Evolutionary conservation across 768 basidiomycete species (phyloP), one percentile per base, ranked within the genome.

Genomic region (Tylopilus subfusipes): DNA sequence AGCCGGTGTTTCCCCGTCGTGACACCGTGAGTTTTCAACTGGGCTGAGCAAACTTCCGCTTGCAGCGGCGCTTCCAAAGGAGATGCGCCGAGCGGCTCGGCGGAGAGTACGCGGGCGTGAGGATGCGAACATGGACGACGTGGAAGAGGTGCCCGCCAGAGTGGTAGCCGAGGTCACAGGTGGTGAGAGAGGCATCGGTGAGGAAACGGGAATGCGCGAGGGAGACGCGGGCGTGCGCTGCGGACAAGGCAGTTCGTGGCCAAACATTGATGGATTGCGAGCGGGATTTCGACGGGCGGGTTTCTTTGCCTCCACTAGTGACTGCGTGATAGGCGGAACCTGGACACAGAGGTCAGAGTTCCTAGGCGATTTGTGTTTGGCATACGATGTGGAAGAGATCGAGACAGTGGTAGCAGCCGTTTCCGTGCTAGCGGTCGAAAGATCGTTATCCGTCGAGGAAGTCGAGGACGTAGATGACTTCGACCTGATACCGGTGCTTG

Each of bases 261-360:
- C 87, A 59, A 86, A 80, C 62, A 85, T 85, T 62, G 81, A 85
- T 31, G 84, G 83, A 57, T 83, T 85, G 50, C 81, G 78, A 59
- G 77, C 75, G 31, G 78, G 64, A 59, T 80, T 83, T 75, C 74
- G 61, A 68, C 63, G 61, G 61, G 59, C 55, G 54, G 63, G 50
- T 59, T 71, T 66, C 60, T 73, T 72, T 52, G 63, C 61, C 52
- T 64, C 63, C 25, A 34, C 52, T 29, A 50, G 47, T 34, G 57
- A 55, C 14, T 59, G 59, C 7, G 43, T 39, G 45, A 56, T 47
- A 59, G 64, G 57, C 29, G 57, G 64, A 30, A 63, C 55, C 54
- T 70, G 68, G 29, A 57, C 27, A 47, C 45, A 50, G 33, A 54
- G 7, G 24, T 31, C 50, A 4, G 48, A 42, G 48, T 52, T 65